Base-by-base conservation (phyloP, 2,329 filamentous ascomycete species). In the Zasmidium citrigriseum region DNA sequence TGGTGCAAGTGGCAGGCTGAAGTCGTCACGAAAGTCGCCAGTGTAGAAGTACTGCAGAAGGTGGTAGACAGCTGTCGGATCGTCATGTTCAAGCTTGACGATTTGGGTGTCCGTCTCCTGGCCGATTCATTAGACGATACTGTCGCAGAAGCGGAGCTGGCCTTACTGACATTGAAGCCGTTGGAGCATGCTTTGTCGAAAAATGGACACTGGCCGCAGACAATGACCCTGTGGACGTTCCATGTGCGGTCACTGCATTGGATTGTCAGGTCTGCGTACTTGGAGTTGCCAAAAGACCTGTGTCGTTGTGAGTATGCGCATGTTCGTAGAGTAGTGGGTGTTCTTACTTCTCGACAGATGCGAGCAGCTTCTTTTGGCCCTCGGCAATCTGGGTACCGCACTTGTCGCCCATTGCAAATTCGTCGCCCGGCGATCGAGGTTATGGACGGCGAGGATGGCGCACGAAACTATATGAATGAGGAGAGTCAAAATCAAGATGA, bases 191-290 rank as follows among this genome's bases (percentile, higher is more conserved):
- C 65, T 16, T 55, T 55, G 1, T 56, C 47, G 29, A 70, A 68
- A 55, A 63, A 68, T 1, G 62, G 58, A 1, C 63, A 68, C 20
- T 64, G 66, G 11, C 58, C 2, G 27, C 67, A 69, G 11, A 70
- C 45, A 22, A 67, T 59, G 4, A 38, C 46, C 46, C 68, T 68
- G 52, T 70, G 65, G 3, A 66, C 67, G 20, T 49, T 50, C 55
- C 61, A 66, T 14, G 22, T 52, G 34, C 54, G 52, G 14, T 56
- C 54, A 3, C 64, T 61, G 45, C 67, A 67, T 9, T 34, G 55
- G 58, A 70, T 61, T 16, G 47, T 62, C 2, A 70, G 46, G 27
- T 70, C 67, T 5, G 60, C 54, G 55, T 65, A 67, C 16, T 21
- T 20, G n/a, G 29, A 38, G 20, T 45, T n/a, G 18, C 34, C 34